Conservation (phyloP, 2,329 filamentous ascomycete genomes). For the Botrytis tulipae region DNA sequence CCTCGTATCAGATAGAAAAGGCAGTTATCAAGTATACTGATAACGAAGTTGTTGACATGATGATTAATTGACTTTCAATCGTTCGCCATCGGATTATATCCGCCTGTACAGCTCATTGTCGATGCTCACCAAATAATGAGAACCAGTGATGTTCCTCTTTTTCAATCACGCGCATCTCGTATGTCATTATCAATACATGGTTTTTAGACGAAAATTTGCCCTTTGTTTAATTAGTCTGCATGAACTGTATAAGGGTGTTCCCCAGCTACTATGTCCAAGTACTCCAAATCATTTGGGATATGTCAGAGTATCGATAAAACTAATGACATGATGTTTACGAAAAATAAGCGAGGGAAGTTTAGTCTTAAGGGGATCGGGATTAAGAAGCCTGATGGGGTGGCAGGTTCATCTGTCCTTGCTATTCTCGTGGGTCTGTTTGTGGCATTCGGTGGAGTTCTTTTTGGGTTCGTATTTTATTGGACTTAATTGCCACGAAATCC, state of each 20-base stretch:
- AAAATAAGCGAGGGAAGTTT: not conserved
- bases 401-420: conserved; percentile 59
- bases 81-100: not conserved
- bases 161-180: not conserved
- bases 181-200: not conserved
- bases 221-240: not conserved
- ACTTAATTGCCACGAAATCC: not conserved
- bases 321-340: not conserved
- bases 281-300: not conserved
- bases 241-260: not conserved
- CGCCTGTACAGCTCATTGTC: not conserved
- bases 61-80: not conserved
- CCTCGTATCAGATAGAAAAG: too few species aligned
- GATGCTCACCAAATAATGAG: not conserved
- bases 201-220: not conserved
- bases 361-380: conserved; percentile 28
- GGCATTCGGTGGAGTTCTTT: conserved; percentile 59
- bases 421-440: conserved; percentile 60
- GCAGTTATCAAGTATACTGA: not conserved
- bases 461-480: conserved; percentile 44
- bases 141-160: not conserved
- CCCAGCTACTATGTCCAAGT: not conserved
- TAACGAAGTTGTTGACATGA: not conserved
- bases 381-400: conserved; percentile 49
- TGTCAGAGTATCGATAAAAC: not conserved